Evolutionary conservation across 148 eudicot genomes (phyloP).

Genomic region (Amaranthus cruentus): DNA sequence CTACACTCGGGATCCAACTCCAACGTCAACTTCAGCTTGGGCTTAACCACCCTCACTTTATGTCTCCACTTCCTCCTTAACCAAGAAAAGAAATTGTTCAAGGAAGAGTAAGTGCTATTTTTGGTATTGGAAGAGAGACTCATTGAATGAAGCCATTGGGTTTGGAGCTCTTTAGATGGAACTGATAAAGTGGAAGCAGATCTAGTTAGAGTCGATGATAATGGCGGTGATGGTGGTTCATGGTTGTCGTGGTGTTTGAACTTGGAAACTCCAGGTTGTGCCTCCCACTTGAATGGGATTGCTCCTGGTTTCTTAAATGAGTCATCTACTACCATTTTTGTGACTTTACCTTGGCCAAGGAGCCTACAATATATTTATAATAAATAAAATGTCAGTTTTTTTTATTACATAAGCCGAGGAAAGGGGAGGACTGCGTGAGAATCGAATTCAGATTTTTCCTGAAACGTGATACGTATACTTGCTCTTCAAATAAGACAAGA

Average conservation of each 20-base stretch:
- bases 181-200: background rate
- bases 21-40: conserved; percentile 9
- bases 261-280: conserved; percentile 5
- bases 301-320: conserved; percentile 9
- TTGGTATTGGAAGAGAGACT: background rate
- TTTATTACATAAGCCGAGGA: background rate
- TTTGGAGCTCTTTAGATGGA: conserved; percentile 4
- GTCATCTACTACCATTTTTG: conserved; percentile 6
- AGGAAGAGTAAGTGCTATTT: background rate
- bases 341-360: background rate
- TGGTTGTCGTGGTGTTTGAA: background rate
- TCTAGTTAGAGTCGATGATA: background rate
- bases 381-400: background rate
- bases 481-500: no score
- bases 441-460: no score
- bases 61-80: conserved; percentile 1
- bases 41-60: background rate
- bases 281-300: conserved; percentile 5
- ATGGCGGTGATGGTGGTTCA: background rate
- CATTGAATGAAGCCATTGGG: background rate
- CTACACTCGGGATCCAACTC: conserved; percentile 2
- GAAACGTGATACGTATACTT: no score
- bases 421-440: no score
- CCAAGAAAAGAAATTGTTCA: background rate
- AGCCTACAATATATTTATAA: background rate